Evolutionary conservation across 2,329 filamentous ascomycete species (phyloP).

Genomic region (Fusarium setosum): DNA sequence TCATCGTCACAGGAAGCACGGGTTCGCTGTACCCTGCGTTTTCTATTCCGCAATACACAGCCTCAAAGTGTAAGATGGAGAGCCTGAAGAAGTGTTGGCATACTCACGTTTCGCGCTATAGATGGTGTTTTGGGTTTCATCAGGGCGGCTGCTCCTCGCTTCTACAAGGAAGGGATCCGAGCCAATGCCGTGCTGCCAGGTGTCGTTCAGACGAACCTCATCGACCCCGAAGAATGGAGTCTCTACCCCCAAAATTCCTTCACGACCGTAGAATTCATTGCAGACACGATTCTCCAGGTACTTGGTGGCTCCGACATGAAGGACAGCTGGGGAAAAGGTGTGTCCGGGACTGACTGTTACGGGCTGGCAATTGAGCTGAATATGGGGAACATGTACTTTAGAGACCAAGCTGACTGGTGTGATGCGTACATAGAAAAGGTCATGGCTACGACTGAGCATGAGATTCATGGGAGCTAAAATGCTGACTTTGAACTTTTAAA

Average conservation of each 20-base stretch:
- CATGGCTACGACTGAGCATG: too few relatives aligned
- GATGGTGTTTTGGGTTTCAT: neutral
- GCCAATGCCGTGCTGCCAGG: neutral
- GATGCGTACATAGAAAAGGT: too few relatives aligned
- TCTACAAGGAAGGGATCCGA: neutral
- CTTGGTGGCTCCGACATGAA: neutral
- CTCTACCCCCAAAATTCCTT: neutral
- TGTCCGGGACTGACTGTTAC: neutral
- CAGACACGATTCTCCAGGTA: neutral
- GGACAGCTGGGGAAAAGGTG: neutral
- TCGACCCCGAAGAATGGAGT: neutral
- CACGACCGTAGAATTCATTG: neutral
- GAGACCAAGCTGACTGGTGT: conserved; percentile 37
- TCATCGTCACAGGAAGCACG: conserved; percentile 47
- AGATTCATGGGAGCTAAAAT: too few relatives aligned
- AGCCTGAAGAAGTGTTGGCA: too few relatives aligned
- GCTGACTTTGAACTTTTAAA: too few relatives aligned
- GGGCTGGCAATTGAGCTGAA: conserved; percentile 21
- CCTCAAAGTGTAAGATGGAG: too few relatives aligned
- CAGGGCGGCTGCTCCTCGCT: neutral
- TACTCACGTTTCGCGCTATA: neutral
- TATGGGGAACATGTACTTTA: conserved; percentile 48
- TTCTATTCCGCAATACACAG: too few relatives aligned
- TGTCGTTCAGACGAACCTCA: neutral
- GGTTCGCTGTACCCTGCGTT: conserved; percentile 14